A percentile compares a stretch with the other conserved stretches of the same genome.
These are phyloP conservation scores for Endoconidiophora laricicola DNA, from an alignment of 2,329 filamentous ascomycete genomes.

Conservation along the genomic window DNA sequence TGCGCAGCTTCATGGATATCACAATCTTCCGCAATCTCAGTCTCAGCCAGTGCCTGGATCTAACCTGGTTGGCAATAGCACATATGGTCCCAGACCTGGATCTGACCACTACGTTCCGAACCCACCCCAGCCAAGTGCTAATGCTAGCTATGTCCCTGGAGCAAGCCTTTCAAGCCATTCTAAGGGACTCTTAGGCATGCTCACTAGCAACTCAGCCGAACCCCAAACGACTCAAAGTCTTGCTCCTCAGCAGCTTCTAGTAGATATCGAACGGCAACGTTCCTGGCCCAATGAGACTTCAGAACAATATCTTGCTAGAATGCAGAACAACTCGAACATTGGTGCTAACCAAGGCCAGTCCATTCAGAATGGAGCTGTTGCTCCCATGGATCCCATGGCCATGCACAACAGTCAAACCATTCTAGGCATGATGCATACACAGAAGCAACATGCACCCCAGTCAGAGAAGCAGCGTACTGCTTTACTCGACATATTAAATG, in stretches of 20 bases:
- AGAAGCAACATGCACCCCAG: constrained; percentile 8
- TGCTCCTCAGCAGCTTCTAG: neutral
- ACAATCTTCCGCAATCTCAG: constrained; percentile 8
- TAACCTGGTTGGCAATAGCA: neutral
- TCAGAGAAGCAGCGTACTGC: constrained; percentile 27
- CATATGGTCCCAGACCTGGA: constrained; percentile 7
- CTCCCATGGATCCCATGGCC: constrained; percentile 9
- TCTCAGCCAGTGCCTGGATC: constrained; percentile 4
- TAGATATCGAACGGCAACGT: neutral
- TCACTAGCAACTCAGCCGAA: constrained; percentile 20
- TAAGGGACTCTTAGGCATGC: constrained; percentile 24
- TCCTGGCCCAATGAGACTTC: constrained; percentile 9
- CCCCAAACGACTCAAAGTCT: neutral
- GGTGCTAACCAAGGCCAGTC: neutral
- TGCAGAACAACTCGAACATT: neutral
- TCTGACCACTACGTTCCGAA: constrained; percentile 9
- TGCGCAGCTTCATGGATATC: constrained; percentile 8
- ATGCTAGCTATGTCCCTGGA: constrained; percentile 1
- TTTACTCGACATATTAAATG: constrained; percentile 39
- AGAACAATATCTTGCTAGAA: constrained; percentile 8
- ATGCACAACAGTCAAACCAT: constrained; percentile 11
- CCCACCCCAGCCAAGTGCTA: neutral
- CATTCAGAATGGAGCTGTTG: neutral
- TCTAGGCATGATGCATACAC: constrained; percentile 11
- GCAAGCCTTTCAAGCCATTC: constrained; percentile 20